phyloP scores from a whole-genome alignment of 345 rosid genomes.

The Physaria fendleri region DNA sequence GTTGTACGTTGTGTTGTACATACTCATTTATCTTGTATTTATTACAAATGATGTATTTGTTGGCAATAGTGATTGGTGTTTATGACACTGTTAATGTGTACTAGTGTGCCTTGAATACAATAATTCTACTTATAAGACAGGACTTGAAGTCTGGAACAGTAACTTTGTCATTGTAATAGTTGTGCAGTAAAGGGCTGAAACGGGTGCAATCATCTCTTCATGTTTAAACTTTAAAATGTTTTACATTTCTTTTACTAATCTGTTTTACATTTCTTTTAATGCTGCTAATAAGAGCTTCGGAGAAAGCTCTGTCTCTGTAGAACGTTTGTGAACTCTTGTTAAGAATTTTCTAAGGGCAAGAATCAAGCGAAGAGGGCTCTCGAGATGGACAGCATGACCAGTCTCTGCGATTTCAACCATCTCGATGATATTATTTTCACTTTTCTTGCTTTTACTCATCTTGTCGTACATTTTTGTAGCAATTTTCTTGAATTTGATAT shows the following conservation, averaged over 20 bases:
- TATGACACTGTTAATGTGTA: too few relatives aligned
- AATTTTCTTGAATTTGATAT: slow-evolving; percentile 59
- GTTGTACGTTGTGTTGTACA: slow-evolving; percentile 21
- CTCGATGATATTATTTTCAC: slow-evolving; percentile 29
- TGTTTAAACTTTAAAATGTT: too few relatives aligned
- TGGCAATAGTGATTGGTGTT: too few relatives aligned
- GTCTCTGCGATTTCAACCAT: slow-evolving; percentile 56
- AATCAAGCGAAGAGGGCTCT: slow-evolving; percentile 40
- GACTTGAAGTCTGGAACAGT: too few relatives aligned
- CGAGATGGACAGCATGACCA: too few relatives aligned
- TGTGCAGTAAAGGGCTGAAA: background rate
- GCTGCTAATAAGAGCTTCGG: slow-evolving; percentile 20
- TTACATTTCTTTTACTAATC: too few relatives aligned
- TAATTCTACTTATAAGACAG: too few relatives aligned
- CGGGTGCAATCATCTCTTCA: background rate
- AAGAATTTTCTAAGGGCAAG: too few relatives aligned
- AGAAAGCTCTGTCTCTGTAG: slow-evolving; percentile 14
- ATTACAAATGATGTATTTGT: too few relatives aligned
- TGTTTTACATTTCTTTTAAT: slow-evolving; percentile 19
- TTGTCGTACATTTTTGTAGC: slow-evolving; percentile 41
- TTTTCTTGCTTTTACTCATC: slow-evolving; percentile 25
- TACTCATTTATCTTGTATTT: background rate
- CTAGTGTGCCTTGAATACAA: too few relatives aligned
- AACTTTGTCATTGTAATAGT: too few relatives aligned
- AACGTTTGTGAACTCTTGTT: slow-evolving; percentile 22